Conservation (phyloP, 192 early-diverging fungal species). For the Dissophora globulifera region DNA sequence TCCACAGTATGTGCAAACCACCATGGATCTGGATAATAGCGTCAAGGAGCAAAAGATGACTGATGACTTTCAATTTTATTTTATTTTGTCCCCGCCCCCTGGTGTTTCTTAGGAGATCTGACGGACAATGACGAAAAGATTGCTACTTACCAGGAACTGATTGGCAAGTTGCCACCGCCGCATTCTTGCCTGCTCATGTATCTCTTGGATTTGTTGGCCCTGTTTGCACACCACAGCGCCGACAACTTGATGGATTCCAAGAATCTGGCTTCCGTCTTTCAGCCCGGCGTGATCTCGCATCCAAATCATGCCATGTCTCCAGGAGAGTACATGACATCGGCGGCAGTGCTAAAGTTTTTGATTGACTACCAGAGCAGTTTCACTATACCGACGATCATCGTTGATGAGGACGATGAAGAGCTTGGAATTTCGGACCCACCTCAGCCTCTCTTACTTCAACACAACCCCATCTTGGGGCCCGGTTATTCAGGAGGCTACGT, state of each 20-base stretch:
- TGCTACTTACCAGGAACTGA: conserved; percentile 65
- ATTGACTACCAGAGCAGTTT: conserved; percentile 71
- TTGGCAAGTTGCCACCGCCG: conserved; percentile 64
- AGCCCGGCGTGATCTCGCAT: conserved; percentile 79
- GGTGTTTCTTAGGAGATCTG: conserved; percentile 45
- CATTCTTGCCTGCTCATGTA: conserved; percentile 77
- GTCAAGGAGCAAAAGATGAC: too few species aligned
- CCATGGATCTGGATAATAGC: too few species aligned
- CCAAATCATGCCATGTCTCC: conserved; percentile 75
- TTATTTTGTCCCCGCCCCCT: too few species aligned
- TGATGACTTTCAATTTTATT: too few species aligned
- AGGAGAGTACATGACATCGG: conserved; percentile 80
- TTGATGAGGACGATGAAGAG: conserved; percentile 50
- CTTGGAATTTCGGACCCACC: conserved; percentile 31
- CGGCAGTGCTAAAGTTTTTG: conserved; percentile 79
- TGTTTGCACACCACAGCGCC: conserved; percentile 62
- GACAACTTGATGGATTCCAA: conserved; percentile 76
- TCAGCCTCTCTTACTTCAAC: conserved; percentile 1
- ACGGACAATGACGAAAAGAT: conserved; percentile 52
- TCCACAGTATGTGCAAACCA: conserved; percentile 68
- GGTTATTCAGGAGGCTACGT: conserved; percentile 38
- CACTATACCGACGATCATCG: conserved; percentile 30
- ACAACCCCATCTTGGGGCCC: background rate
- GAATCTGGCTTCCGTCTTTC: conserved; percentile 81
- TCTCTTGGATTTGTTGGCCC: conserved; percentile 70